phyloP scores from a whole-genome alignment of 805 yeast species.

The Yamadazyma ubonensis region DNA sequence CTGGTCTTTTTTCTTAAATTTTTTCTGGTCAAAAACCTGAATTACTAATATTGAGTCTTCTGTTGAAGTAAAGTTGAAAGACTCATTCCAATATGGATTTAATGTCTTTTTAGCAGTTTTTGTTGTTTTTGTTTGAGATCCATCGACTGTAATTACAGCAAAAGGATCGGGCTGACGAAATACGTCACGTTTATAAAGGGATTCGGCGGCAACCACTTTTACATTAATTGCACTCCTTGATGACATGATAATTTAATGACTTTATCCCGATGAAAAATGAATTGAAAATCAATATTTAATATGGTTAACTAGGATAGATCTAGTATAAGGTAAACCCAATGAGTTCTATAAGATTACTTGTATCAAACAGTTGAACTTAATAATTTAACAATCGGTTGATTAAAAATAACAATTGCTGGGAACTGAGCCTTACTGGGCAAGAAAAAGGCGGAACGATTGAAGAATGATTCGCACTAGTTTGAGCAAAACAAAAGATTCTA shows the following conservation, averaged over 20 bases:
- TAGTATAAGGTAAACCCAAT: too few relatives aligned
- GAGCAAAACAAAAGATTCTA: background rate
- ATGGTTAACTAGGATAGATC: background rate
- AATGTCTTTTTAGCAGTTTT: slow-evolving; percentile 89
- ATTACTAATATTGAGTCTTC: slow-evolving; percentile 85
- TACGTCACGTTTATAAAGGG: slow-evolving; percentile 91
- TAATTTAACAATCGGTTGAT: background rate
- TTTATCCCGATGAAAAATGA: background rate
- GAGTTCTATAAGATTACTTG: too few relatives aligned
- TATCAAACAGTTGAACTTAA: too few relatives aligned
- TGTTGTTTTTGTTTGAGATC: slow-evolving; percentile 93
- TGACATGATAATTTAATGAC: slow-evolving; percentile 8
- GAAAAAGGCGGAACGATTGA: slow-evolving; percentile 2
- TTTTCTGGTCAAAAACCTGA: slow-evolving; percentile 95
- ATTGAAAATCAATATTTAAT: background rate
- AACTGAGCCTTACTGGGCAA: background rate
- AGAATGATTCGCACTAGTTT: background rate
- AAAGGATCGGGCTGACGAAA: slow-evolving; percentile 97
- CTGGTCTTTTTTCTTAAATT: slow-evolving; percentile 97
- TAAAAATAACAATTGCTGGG: background rate
- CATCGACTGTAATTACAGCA: slow-evolving; percentile 97
- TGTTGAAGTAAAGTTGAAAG: slow-evolving; percentile 72
- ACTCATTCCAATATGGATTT: slow-evolving; percentile 97
- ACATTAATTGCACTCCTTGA: slow-evolving; percentile 46
- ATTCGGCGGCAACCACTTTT: slow-evolving; percentile 91